These are phyloP conservation scores for Colletotrichum destructivum DNA, from an alignment of 2,329 filamentous ascomycete genomes.

Conservation along the genomic window DNA sequence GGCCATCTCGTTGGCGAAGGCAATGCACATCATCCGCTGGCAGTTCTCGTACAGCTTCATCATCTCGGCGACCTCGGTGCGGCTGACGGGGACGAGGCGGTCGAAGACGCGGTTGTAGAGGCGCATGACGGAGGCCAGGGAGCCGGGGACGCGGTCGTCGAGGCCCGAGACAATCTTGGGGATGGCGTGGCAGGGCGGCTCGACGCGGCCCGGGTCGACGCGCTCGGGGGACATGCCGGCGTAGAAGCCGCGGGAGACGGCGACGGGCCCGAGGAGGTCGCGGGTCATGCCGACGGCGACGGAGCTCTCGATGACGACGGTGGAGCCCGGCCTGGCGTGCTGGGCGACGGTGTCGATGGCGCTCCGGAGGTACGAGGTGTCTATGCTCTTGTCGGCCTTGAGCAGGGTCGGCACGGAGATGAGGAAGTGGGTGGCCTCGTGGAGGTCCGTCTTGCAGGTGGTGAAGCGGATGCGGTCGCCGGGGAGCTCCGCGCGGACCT, in stretches of 20 bases:
- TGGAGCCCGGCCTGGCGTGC: constrained; percentile 53
- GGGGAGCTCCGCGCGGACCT: constrained; percentile 49
- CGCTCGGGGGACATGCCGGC: constrained; percentile 56
- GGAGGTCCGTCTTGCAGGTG: constrained; percentile 51
- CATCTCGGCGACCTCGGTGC: constrained; percentile 62
- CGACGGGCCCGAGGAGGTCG: constrained; percentile 53
- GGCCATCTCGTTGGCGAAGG: constrained; percentile 62
- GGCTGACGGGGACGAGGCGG: constrained; percentile 55
- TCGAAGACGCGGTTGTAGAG: constrained; percentile 58
- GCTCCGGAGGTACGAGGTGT: constrained; percentile 53
- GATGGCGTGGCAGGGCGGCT: constrained; percentile 50
- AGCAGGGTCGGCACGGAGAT: constrained; percentile 60
- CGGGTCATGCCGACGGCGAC: constrained; percentile 62
- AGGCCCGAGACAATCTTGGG: constrained; percentile 62
- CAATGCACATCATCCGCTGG: constrained; percentile 58
- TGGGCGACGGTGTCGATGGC: constrained; percentile 52
- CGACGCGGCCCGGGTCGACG: constrained; percentile 56
- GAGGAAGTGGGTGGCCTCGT: constrained; percentile 56
- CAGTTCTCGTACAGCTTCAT: constrained; percentile 63
- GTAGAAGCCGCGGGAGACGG: constrained; percentile 50
- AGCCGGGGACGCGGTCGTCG: constrained; percentile 50
- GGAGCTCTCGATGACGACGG: constrained; percentile 58
- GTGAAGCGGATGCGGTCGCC: constrained; percentile 52
- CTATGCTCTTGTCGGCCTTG: constrained; percentile 52
- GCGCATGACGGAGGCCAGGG: constrained; percentile 52